Base-by-base conservation (phyloP, 352 stramenopile genomes). In the Phytophthora brassicae region DNA sequence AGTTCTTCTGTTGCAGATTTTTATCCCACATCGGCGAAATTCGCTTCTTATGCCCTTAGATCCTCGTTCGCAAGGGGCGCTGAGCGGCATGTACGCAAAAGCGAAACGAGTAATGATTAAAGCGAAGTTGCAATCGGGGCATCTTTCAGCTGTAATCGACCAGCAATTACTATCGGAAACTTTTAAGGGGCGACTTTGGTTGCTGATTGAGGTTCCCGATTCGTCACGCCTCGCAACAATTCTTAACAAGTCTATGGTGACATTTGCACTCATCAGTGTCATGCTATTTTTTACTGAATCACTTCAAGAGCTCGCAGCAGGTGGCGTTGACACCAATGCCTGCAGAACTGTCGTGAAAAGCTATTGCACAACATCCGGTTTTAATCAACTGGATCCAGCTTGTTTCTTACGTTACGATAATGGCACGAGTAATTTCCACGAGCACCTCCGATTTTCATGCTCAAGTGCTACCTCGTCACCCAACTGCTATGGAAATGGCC, bases 211-310 rank as follows among this genome's bases (percentile, higher is more conserved):
- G 46, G 72, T 82, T 2, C 84, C 81, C 13, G 74, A 90, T 51
- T 90, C 79, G 3, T 90, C 79, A 3, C 62, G 61, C 0, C 19
- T 76, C 4, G 79, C 80, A 2, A 56, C 29, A 14, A 56, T 61
- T n/a, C 53, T 92, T 19, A 91, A 92, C 60, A 74, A 72, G 46
- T 44, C 76, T 17, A 84, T 92, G 70, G 70, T 92, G 14, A 45
- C 28, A 9, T 72, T 81, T 22, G 66, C 80, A 20, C 45, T 94
- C 1, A 43, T 86, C 56, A 94, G 84, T 23, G 60, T 92, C 23
- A 74, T 88, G 36, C 41, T 90, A 2, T 92, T 92, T 54, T 92
- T 84, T 45, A 74, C 58, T 28, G 77, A 94, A 48, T 92, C 84
- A 4, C 57, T 90, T 4, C 84, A 77, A 5, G 84, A 94, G 43